Conservation (phyloP, 31 red algal genomes). For the Endocladia muricata region DNA sequence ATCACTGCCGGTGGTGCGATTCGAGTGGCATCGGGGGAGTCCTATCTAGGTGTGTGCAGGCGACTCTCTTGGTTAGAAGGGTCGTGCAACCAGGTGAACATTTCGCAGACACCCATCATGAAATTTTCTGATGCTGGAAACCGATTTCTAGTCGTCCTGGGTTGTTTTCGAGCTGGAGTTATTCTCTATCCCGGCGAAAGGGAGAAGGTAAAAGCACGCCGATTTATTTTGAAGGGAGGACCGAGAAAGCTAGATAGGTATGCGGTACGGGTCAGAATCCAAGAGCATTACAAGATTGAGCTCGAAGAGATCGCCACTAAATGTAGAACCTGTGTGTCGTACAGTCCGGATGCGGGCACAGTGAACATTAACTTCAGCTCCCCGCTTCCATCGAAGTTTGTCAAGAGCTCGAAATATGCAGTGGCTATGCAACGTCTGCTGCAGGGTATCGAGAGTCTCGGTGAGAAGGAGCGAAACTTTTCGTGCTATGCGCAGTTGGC, state of each 20-base stretch:
- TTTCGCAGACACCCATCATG: background rate
- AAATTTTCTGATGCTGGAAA: background rate
- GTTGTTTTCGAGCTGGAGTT: slow-evolving; percentile 10
- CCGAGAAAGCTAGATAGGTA: background rate
- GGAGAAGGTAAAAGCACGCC: background rate
- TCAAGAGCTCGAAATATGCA: background rate
- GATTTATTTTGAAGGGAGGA: slow-evolving; percentile 24
- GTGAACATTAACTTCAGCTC: background rate
- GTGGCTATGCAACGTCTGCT: background rate
- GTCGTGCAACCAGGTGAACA: background rate
- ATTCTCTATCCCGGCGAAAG: background rate
- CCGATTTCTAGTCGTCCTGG: slow-evolving; percentile 9
- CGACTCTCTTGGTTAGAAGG: background rate
- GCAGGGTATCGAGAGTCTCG: slow-evolving; percentile 4
- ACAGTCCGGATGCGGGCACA: background rate
- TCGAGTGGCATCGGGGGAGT: background rate
- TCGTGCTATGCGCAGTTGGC: background rate
- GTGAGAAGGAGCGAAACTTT: background rate
- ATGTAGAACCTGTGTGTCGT: background rate
- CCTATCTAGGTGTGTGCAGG: background rate
- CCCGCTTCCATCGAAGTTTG: background rate
- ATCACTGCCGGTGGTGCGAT: background rate
- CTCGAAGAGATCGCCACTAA: slow-evolving; percentile 4
- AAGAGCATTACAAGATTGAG: background rate
- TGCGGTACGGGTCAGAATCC: background rate